phyloP scores from a whole-genome alignment of 2,329 filamentous ascomycete species.

The Cytospora chrysosperma region DNA sequence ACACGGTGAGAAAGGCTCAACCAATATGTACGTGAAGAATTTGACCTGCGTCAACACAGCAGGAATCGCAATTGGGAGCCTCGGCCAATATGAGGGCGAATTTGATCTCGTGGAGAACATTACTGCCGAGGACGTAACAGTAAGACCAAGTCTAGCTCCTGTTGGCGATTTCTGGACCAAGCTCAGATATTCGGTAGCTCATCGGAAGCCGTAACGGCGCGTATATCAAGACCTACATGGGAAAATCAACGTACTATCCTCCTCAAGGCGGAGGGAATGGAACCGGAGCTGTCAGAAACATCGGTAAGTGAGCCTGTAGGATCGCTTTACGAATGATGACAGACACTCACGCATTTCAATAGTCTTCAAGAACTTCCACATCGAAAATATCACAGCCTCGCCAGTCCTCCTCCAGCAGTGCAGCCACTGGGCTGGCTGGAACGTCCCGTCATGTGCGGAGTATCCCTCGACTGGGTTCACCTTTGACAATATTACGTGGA shows the following conservation, averaged over 20 bases:
- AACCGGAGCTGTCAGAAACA: conserved; percentile 12
- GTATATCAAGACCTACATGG: conserved; percentile 16
- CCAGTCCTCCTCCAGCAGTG: conserved; percentile 12
- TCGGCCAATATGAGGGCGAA: conserved; percentile 9
- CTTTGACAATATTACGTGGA: conserved; percentile 11
- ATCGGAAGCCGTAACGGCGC: conserved; percentile 14
- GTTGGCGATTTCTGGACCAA: neutral
- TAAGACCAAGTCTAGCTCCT: neutral
- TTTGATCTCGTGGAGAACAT: conserved; percentile 11
- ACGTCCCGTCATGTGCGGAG: conserved; percentile 6
- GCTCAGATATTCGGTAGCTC: neutral
- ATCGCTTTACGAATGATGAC: neutral
- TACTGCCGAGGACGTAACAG: conserved; percentile 11
- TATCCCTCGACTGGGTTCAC: conserved; percentile 10
- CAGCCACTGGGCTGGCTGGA: conserved; percentile 11
- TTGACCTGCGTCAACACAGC: conserved; percentile 9
- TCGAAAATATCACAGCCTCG: conserved; percentile 14
- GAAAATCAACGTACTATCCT: conserved; percentile 13
- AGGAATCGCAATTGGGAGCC: conserved; percentile 11
- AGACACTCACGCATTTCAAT: neutral
- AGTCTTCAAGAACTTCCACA: conserved; percentile 13
- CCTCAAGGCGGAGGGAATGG: conserved; percentile 15
- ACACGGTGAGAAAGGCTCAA: neutral
- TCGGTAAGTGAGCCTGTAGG: neutral
- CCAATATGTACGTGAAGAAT: conserved; percentile 8